Evolutionary conservation across 331 rosid species (phyloP), one percentile per base, ranked within the genome.

Genomic region (Pyracantha coccinea): DNA sequence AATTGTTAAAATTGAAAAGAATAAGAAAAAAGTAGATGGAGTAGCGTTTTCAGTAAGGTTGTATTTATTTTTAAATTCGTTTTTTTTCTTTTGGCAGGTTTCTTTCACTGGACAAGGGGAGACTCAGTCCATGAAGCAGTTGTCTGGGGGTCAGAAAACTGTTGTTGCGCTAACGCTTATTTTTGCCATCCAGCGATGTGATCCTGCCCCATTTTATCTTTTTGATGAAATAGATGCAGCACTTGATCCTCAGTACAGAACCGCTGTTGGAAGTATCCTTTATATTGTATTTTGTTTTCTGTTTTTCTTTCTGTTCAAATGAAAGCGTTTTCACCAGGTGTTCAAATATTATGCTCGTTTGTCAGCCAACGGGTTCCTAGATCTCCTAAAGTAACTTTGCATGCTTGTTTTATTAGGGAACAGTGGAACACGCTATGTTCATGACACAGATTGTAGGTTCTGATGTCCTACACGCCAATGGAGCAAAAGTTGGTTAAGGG

Each of bases 171-270:
- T 94, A 68, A 89, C 99, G 3, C 99, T 94, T 69, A 94, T 94
- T 80, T 94, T 94, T 77, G 97, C 99, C 72, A 92, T 94, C 73
- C 99, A 94, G 84, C 91, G 96, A 88, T 94, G 99, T 77, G 99
- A 94, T 87, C 99, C 99, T 19, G 99, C 99, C 23, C 99, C 99
- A 17, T 94, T 94, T 83, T 94, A 94, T 84, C 93, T 94, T 59
- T 94, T 94, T 69, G 99, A 94, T 75, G 99, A 94, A 87, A 94
- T 94, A 52, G 99, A 94, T 75, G 97, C 99, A 44, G 99, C 99
- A 20, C 83, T 94, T 85, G 99, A 94, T 86, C 99, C 99, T 62
- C 99, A 92, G 74, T 92, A 94, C 91, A 83, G 99, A 81, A 92
- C 97, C 31, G 97, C 99, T 25, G 99, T 94, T 44, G 99, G 99